Base-by-base conservation (phyloP, 73 alveolate species). In the Durusdinium trenchii region DNA sequence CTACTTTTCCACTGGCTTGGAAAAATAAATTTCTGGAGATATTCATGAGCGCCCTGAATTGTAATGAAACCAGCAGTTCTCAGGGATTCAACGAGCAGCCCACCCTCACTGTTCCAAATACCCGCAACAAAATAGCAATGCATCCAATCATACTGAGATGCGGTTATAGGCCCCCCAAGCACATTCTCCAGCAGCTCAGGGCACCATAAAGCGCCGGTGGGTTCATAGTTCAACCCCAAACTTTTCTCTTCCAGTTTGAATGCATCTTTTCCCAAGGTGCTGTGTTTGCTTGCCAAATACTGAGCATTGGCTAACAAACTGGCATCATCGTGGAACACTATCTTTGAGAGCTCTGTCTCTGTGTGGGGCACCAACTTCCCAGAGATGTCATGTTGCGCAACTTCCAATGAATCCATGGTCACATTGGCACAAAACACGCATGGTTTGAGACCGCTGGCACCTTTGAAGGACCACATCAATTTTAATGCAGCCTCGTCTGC, bases 121-220 rank as follows among this genome's bases (percentile, higher is more conserved):
- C 95, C 81, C 3, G 45, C 54, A 36, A 86, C 95, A 6, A 86
- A 20, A 54, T 54, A 86, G 28, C 36, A 7, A 38, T 86, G 95
- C 95, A 86, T 86, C 81, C 81, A 86, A 54, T 86, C 95, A 20
- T 16, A 86, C 38, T 51, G 52, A 5, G 35, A 3, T 23, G 35
- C 18, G 35, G 61, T 48, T 23, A 36, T 6, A 3, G 73, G 73
- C 9, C 78, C 95, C n/a, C 28, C 35, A 18, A 7, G 32, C 18
- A 86, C 26, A 30, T 3, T 30, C 30, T 14, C 46, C n/a, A 14
- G 42, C 46, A 82, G 18, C 30, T 47, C 9, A 26, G 30, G 50
- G 73, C 48, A 46, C n/a, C 4, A 46, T 73, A 82, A 5, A 1
- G 73, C 50, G 18, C 93, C 93, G 6, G 9, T 38, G 20, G 73